Base-by-base conservation (phyloP, 192 early-diverging fungal genomes). In the Coemansia sp. region DNA sequence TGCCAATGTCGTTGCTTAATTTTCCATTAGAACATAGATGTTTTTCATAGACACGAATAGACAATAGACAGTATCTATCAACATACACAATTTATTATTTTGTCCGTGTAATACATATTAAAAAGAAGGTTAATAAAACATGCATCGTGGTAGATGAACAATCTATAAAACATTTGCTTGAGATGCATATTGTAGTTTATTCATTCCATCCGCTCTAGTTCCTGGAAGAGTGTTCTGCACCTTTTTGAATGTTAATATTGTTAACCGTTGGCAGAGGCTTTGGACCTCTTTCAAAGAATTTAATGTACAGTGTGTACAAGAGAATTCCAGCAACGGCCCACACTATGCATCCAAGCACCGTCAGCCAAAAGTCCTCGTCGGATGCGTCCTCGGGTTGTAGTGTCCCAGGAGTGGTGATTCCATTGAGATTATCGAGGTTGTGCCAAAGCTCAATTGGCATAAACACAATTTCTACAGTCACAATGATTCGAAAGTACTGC, bases 391-490 rank as follows among this genome's bases (percentile, higher is more conserved):
- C 69, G 0, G 61, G 65, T 57, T 76, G 78, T 61, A 81, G 56
- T n/a, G 58, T 22, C 10, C 78, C 78, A 0, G 78, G 78, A 13
- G 78, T 81, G 2, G 73, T 66, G 16, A 81, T 81, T 8, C 73
- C 73, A 41, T 76, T 78, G 58, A 78, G 66, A 49, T 78, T 78
- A 42, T 78, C 76, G 18, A 78, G 67, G n/a, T 78, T 78, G 64
- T 73, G 65, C 76, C 76, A 78, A 61, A 81, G 68, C 65, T 81
- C 78, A n/a, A 81, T 76, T 5, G 78, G 78, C 60, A 81, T 42
- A 57, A 73, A 81, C 26, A 76, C 74, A 48, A 81, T 61, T 59
- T 72, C 74, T 2, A 73, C 73, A 2, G 71, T 71, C 47, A 81
- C 71, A 36, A 81, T 63, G 2, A 73, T 65, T 22, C 78, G 78